Percentiles rank a stretch among this genome's conserved stretches.
phyloP scores from a whole-genome alignment of 129 eudicot genomes.

The Escallonia herrerae region DNA sequence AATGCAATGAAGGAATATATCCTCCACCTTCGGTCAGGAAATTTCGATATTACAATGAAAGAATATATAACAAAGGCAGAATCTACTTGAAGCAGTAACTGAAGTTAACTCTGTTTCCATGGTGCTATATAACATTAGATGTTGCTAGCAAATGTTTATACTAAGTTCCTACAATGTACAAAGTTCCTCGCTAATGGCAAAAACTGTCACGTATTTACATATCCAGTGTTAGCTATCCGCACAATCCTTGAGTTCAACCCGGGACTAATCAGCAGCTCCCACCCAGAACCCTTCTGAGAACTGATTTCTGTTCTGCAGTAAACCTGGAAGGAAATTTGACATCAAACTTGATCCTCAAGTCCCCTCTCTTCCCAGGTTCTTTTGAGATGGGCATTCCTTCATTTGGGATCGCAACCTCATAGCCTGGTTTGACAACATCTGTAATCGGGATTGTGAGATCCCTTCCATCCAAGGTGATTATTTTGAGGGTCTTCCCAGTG shows the following conservation, averaged over 20 bases:
- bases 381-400: conserved; percentile 86
- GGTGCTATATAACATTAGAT: conserved; percentile 14
- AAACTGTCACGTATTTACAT: conserved; percentile 49
- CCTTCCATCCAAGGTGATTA: conserved; percentile 63
- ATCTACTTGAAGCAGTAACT: conserved; percentile 18
- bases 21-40: conserved; percentile 11
- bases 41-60: conserved; percentile 30
- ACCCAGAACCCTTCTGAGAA: conserved; percentile 62
- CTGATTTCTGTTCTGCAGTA: conserved; percentile 63
- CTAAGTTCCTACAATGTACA: conserved; percentile 60
- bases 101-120: not conserved
- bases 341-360: conserved; percentile 71
- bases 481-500: conserved; percentile 61
- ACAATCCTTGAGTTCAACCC: conserved; percentile 3
- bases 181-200: conserved; percentile 30
- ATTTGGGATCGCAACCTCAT: conserved; percentile 46
- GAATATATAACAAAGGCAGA: conserved; percentile 17
- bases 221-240: conserved; percentile 32
- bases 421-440: conserved; percentile 60
- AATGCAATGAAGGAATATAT: conserved; percentile 4
- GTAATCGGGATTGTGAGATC: conserved; percentile 37
- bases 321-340: conserved; percentile 77
- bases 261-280: conserved; percentile 28
- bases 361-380: conserved; percentile 78
- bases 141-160: conserved; percentile 15